phyloP scores from a whole-genome alignment of 441 rosid genomes.

The Aquilaria agallochum region DNA sequence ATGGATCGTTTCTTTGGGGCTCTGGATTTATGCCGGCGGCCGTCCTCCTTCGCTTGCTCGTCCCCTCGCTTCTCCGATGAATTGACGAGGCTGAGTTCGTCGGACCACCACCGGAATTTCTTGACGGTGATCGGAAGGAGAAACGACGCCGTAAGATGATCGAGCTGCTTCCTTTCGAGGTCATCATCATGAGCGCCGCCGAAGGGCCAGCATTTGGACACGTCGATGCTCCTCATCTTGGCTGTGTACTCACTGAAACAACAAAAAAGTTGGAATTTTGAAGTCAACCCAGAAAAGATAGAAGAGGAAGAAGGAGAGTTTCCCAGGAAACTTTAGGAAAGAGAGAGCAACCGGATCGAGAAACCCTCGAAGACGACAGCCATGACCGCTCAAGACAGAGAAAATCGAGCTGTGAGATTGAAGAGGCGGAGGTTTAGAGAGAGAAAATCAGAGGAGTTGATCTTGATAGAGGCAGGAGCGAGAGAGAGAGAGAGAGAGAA shows the following conservation, averaged over 20 bases:
- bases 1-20: constrained; percentile 50
- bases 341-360: constrained; percentile 49
- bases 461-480: neutral
- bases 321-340: neutral
- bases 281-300: neutral
- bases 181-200: constrained; percentile 2
- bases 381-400: constrained; percentile 16
- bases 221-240: constrained; percentile 33
- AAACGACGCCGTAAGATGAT: constrained; percentile 24
- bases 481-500: neutral
- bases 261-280: neutral
- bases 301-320: neutral
- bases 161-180: constrained; percentile 6
- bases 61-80: constrained; percentile 14
- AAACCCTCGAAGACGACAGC: constrained; percentile 37
- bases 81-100: constrained; percentile 35
- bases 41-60: constrained; percentile 21
- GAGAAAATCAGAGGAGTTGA: neutral
- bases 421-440: neutral
- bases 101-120: constrained; percentile 67
- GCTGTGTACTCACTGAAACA: constrained; percentile 41
- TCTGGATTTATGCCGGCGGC: constrained; percentile 23
- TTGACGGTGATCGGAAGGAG: constrained; percentile 49
- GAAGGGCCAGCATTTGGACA: constrained; percentile 59
- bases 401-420: neutral